Evolutionary conservation across 2,329 filamentous ascomycete species (phyloP), one percentile per base, ranked within the genome.

Genomic region (Colletotrichum godetiae): DNA sequence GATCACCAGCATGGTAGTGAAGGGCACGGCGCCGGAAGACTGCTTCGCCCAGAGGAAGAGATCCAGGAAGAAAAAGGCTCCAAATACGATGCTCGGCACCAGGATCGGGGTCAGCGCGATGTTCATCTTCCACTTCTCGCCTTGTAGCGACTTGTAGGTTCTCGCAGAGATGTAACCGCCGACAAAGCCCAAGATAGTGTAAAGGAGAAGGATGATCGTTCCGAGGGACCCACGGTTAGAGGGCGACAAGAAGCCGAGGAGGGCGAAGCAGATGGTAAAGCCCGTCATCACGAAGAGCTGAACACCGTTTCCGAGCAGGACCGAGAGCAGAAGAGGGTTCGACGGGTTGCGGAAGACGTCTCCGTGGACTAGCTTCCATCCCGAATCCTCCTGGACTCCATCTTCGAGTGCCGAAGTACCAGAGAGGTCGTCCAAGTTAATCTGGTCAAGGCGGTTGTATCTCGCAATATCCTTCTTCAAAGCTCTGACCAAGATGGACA

Each of bases 261-360:
- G 90, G 0, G 97, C 97, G 79, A 99, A 98, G 29, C 91, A 90
- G 78, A 99, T 98, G 60, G 97, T 98, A 80, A 95, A 92, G 37
- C 95, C 97, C 2, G 95, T 94, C 96, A 99, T 99, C 82, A 97
- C 95, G 82, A 99, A 98, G 4, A 99, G 90, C 84, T 99, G 97
- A 12, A 94, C 95, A 74, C 97, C 97, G 80, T 97, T 98, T 72
- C 97, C 97, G 55, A 98, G 89, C 75, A 99, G 88, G 7, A 99
- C 88, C 68, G 95, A 95, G 24, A 99, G 88, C 15, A 98, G 86
- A 33, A 99, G 88, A 1, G 95, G 94, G 73, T 94, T 92, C 76
- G 92, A 91, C 4, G 97, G 97, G 12, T 93, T 92, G 69, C 97
- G 93, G 88, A 99, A 99, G 37, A 98, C 96, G 82, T 99, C 97